Evolutionary conservation across 257 asterid genomes (phyloP), one percentile per base, ranked within the genome.

Genomic region (Ligustrum vulgare): DNA sequence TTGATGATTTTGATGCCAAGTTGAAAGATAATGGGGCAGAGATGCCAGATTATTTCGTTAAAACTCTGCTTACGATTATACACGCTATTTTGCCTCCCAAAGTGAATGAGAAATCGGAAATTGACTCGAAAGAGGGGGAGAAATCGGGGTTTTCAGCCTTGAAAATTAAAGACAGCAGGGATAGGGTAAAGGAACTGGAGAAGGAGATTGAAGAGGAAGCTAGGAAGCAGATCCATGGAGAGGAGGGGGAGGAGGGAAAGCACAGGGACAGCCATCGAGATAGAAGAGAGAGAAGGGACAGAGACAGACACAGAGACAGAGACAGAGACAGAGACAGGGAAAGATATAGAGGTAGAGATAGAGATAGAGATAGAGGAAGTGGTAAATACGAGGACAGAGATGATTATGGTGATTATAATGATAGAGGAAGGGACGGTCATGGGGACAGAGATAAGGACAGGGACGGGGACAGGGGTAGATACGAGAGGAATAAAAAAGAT

Each of bases 21-120:
- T 84, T 94, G 86, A 94, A 89, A 62, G 85, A 86, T 56, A 84
- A 79, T 32, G 97, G 92, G 20, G 97, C 97, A 0, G 97, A 91
- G 68, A 82, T 90, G 86, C 98, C 97, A 6, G 98, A 94, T 89
- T 94, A 94, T 69, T 91, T 94, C 51, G 97, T 94, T 1, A 84
- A 88, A 31, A 91, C 97, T 10, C 82, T 94, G 22, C 90, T 94
- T 4, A 92, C 96, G 3, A 91, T 94, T 10, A 94, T 91, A 58
- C 98, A 90, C 65, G 97, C 93, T 5, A 91, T 94, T 79, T 71
- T 91, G 79, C 97, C 97, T 20, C 97, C 96, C 3, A 80, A 72
- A 28, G 60, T 11, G 5, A 85, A 85, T 79, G 71, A 86, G 9
- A 84, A 84, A 65, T 80, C 84, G 18, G 91, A 83, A 3, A 80